Base-by-base conservation (phyloP, 73 alveolate genomes). In the Effrenium voratum region DNA sequence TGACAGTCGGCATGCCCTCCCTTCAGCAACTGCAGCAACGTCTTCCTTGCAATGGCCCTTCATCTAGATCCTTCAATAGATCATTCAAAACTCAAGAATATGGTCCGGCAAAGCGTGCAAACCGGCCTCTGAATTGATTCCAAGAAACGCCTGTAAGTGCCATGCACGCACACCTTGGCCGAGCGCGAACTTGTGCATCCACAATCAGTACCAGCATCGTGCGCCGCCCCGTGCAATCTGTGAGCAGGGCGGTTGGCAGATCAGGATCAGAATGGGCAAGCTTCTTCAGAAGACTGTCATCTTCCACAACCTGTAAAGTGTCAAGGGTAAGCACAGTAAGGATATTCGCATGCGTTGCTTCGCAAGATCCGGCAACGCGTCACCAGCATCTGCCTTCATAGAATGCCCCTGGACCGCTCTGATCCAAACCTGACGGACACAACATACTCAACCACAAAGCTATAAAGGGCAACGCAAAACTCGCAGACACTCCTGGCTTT, bases 371-470 rank as follows among this genome's bases (percentile, higher is more conserved):
- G 26, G 77, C 46, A 44, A 38, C 40, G 60, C 97, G 88, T 90
- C 38, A 44, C 72, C 91, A 19, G 59, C 87, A 60, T 92, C 98
- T 10, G 52, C 50, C 43, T 76, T 92, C 44, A 92, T 92, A 57
- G 98, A 92, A 57, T 92, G 98, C 13, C 98, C 98, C 70, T 92
- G 98, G 30, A 92, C 98, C n/a, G 98, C 98, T 36, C 98, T 36
- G 70, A 92, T 46, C 60, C 73, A 41, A 38, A 52, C 97, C 97
- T 90, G 73, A 15, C 52, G 26, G 47, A 47, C 28, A 30, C 15
- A 66, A n/a, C 40, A 66, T n/a, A n/a, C n/a, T n/a, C n/a, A n/a
- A n/a, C n/a, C n/a, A n/a, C n/a, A n/a, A n/a, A n/a, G n/a, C n/a
- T n/a, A n/a, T n/a, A n/a, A n/a, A n/a, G n/a, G n/a, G n/a, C n/a